A percentile compares a stretch with the other conserved stretches of the same genome.
These are phyloP conservation scores for Aspergillus funiculosus DNA, from an alignment of 495 filamentous ascomycete species.

Conservation along the genomic window DNA sequence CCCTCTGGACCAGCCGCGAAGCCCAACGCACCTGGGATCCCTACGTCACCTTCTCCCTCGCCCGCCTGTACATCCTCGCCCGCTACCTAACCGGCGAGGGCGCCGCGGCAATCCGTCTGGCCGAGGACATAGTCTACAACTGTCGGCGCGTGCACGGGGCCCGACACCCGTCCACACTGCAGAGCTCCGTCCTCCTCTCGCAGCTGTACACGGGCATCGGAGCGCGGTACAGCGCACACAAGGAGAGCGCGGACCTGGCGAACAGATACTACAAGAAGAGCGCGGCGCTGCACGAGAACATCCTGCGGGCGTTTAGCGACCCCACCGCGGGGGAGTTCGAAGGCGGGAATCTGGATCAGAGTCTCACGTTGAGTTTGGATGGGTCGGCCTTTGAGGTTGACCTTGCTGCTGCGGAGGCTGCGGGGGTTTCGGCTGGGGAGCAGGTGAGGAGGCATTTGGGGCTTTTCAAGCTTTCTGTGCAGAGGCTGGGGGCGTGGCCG, in stretches of 20 bases:
- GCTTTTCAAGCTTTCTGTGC: slow-evolving; percentile 35
- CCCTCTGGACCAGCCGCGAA: slow-evolving; percentile 35
- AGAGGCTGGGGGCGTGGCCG: slow-evolving; percentile 37
- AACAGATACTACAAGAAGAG: slow-evolving; percentile 39
- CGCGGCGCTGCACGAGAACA: slow-evolving; percentile 34
- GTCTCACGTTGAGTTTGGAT: slow-evolving; percentile 16
- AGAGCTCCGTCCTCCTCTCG: slow-evolving; percentile 34
- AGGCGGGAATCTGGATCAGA: slow-evolving; percentile 24
- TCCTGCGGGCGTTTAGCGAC: slow-evolving; percentile 32
- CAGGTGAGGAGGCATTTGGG: slow-evolving; percentile 31
- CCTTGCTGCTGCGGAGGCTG: not conserved
- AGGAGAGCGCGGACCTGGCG: slow-evolving; percentile 30
- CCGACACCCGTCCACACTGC: slow-evolving; percentile 31
- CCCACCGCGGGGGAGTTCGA: slow-evolving; percentile 23
- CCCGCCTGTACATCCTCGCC: slow-evolving; percentile 33
- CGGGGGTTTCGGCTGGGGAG: slow-evolving; percentile 18
- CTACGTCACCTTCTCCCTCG: slow-evolving; percentile 30
- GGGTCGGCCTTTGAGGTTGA: slow-evolving; percentile 13
- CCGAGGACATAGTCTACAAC: slow-evolving; percentile 44
- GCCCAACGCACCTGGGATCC: slow-evolving; percentile 23
- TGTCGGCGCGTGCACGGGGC: slow-evolving; percentile 38
- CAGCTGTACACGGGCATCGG: slow-evolving; percentile 35
- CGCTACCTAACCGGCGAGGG: slow-evolving; percentile 31
- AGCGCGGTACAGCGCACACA: slow-evolving; percentile 27
- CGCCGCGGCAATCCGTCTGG: slow-evolving; percentile 31